phyloP scores from a whole-genome alignment of 1,139 yeast species.

The Diutina catenulata region DNA sequence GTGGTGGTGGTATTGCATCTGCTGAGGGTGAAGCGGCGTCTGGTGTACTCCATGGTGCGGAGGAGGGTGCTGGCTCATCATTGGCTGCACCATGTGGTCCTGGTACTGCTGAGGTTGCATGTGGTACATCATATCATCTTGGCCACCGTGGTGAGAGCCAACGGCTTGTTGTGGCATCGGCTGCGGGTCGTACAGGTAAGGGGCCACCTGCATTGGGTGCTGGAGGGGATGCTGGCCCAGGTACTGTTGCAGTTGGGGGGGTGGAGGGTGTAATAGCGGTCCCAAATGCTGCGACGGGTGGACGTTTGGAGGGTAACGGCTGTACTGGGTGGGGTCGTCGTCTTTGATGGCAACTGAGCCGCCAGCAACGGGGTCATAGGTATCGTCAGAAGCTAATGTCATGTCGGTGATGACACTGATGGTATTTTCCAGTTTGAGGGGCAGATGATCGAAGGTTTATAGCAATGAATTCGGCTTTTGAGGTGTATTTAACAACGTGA shows the following conservation, averaged over 20 bases:
- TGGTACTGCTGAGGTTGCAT: background rate
- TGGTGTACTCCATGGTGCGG: background rate
- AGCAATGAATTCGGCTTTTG: too few relatives aligned
- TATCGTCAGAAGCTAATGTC: slow-evolving; percentile 1
- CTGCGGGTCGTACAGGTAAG: background rate
- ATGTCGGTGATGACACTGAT: too few relatives aligned
- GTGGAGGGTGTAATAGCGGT: background rate
- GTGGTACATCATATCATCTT: slow-evolving; percentile 2
- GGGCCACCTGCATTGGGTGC: background rate
- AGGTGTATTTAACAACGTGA: too few relatives aligned
- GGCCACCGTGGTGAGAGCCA: background rate
- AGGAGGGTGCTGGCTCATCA: background rate
- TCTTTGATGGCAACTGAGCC: background rate
- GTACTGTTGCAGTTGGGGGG: too few relatives aligned
- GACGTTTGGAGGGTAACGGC: background rate
- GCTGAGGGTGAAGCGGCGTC: too few relatives aligned
- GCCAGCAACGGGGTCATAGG: background rate
- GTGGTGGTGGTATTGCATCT: slow-evolving; percentile 1
- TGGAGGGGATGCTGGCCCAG: too few relatives aligned
- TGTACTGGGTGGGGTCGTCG: background rate
- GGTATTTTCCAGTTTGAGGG: too few relatives aligned
- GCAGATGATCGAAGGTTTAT: too few relatives aligned
- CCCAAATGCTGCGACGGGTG: background rate
- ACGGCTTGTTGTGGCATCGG: background rate
- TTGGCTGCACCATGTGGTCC: background rate